phyloP scores from a whole-genome alignment of 805 yeast species.

The Tetrapisispora nanseiensis region DNA sequence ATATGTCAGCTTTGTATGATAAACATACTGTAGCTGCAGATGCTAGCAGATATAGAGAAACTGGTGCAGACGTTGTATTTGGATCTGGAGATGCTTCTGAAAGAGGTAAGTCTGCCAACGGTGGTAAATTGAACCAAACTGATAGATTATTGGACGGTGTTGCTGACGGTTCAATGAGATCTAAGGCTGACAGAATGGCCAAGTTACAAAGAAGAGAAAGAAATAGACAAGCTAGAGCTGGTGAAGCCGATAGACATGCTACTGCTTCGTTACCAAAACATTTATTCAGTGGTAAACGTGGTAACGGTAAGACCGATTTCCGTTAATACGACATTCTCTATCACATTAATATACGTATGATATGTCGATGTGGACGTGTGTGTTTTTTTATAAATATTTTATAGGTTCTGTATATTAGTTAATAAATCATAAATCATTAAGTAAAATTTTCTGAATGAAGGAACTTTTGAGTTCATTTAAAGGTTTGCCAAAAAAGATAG shows the following conservation, averaged over 20 bases:
- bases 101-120: slow-evolving; percentile 23
- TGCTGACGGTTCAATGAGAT: slow-evolving; percentile 65
- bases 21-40: slow-evolving; percentile 35
- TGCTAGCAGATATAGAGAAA: slow-evolving; percentile 33
- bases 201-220: slow-evolving; percentile 90
- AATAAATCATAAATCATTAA: slow-evolving; percentile 1
- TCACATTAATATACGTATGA: too few species aligned
- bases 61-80: slow-evolving; percentile 77
- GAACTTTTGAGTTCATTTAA: too few species aligned
- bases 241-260: slow-evolving; percentile 92
- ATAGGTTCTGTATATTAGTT: slow-evolving; percentile 2
- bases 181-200: slow-evolving; percentile 77
- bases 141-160: slow-evolving; percentile 85
- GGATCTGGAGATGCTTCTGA: slow-evolving; percentile 31
- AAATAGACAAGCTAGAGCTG: slow-evolving; percentile 82
- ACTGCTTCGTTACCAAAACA: slow-evolving; percentile 86
- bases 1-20: slow-evolving; percentile 54
- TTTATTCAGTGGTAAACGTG: slow-evolving; percentile 92
- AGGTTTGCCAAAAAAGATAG: too few species aligned
- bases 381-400: neutral
- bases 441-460: neutral
- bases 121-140: slow-evolving; percentile 45
- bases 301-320: slow-evolving; percentile 84
- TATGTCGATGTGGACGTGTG: neutral
- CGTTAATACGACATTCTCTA: too few species aligned